phyloP scores from a whole-genome alignment of 306 rosid genomes.

The Castanospermum australe region DNA sequence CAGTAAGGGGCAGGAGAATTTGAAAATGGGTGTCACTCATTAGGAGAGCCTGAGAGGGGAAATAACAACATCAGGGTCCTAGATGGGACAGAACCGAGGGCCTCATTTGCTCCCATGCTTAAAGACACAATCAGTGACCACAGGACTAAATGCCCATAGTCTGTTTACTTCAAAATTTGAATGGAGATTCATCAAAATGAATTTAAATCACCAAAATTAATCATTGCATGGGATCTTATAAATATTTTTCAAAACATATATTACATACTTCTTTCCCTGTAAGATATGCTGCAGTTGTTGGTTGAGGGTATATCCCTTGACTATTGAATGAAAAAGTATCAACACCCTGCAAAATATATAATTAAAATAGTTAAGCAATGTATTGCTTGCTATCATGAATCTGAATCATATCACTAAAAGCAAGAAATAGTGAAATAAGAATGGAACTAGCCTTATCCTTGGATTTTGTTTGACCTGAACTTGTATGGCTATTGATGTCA shows the following conservation, averaged over 20 bases:
- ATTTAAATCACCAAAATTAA: not conserved
- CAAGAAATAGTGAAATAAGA: not conserved
- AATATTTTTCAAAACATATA: constrained; percentile 4
- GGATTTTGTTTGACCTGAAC: constrained; percentile 64
- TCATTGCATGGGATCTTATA: not conserved
- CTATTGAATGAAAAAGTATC: constrained; percentile 74
- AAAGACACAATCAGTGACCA: not conserved
- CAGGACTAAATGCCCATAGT: not conserved
- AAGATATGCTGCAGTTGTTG: constrained; percentile 58
- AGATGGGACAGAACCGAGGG: not conserved
- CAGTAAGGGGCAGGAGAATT: not conserved
- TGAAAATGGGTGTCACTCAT: not conserved
- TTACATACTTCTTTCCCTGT: constrained; percentile 75
- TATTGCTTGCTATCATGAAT: constrained; percentile 9
- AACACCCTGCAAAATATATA: constrained; percentile 50
- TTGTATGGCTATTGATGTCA: constrained; percentile 44
- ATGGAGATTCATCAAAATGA: not conserved
- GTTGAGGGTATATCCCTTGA: constrained; percentile 89
- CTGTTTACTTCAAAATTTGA: not conserved
- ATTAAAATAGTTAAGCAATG: not conserved
- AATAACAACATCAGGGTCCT: not conserved
- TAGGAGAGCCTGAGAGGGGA: not conserved
- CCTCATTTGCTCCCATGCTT: not conserved
- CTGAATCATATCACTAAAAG: not conserved
- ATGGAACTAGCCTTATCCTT: constrained; percentile 82